Evolutionary conservation across 768 basidiomycete genomes (phyloP), one percentile per base, ranked within the genome.

Genomic region (Fibroporia radiculosa): DNA sequence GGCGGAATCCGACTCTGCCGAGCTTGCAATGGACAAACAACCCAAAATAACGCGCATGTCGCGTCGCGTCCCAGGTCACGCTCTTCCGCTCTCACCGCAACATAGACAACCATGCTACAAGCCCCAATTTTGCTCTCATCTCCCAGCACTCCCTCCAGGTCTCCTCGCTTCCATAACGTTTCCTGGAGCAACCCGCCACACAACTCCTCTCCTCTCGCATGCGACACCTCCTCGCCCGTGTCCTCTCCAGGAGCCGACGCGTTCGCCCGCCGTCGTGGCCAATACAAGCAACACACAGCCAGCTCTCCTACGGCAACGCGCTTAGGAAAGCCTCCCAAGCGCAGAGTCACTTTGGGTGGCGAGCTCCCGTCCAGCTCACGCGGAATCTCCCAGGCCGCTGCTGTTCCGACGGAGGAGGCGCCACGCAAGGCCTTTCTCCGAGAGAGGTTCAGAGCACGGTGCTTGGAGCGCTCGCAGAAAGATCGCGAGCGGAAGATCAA

Each of bases 381-480:
- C 29, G 29, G 1, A 40, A 24, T 8, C 45, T 14, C 36, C 45
- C 28, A 13, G 25, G 25, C 40, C 39, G 14, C 14, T 41, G 14
- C 35, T 27, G 29, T 38, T 10, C 36, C 40, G 24, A 40, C 50
- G 0, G 53, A 49, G 48, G 72, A 72, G 42, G 70, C 75, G 14
- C 64, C 78, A 0, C 73, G 78, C 45, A 78, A 74, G 32, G 52
- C 63, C 3, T 72, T 85, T 37, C 58, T 86, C 38, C 64, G 78
- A 22, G 78, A 80, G 41, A 72, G 75, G 24, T 75, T 85, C 49
- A 74, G 74, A 53, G 74, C 73, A 3, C 71, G 74, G 40, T 84
- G 81, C 58, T 56, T 81, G 34, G 78, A 82, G 56, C 68, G 81
- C 16, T 82, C 79, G 0, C 66, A 68, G 26, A 73, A 72, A 50